Evolutionary conservation across 768 basidiomycete species (phyloP), one percentile per base, ranked within the genome.

Genomic region (Boletellus emodensis): DNA sequence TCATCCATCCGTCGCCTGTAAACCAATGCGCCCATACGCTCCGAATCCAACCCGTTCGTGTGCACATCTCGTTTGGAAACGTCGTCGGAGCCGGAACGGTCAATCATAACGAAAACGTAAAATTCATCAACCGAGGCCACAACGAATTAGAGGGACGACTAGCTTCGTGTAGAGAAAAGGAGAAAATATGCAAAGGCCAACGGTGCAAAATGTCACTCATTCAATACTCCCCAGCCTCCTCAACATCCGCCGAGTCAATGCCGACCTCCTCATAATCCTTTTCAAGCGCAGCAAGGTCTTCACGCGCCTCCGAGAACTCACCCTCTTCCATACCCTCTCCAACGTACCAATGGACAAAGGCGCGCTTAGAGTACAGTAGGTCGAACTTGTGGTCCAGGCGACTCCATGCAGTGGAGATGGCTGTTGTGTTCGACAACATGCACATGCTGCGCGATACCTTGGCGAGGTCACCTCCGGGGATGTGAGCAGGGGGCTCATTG

Each of bases 241-340:
- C 76, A 15, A 54, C 72, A 36, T 78, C 76, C 4, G 75, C 78
- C 37, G 77, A 77, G 62, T 74, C 73, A 26, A 72, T 75, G 46
- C 83, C 81, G 58, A 85, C 92, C 68, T 96, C 91, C 68, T 92
- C 90, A 61, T 93, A 94, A 59, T 93, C 92, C 71, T 93, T 96
- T 79, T 97, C 95, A 48, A 99, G 84, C n/a, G 95, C 95, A n/a
- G 95, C 96, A 51, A 99, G 85, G 69, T 99, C 95, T 75, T 99
- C 96, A 53, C 95, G 88, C 17, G 95, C 95, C 76, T 97, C 95
- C 17, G 92, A 94, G 76, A 98, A 97, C 75, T 99, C 95, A 68
- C 95, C 95, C 81, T 87, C 84, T 67, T 87, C 83, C 83, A 87
- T 87, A 65, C 85, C 83, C 68, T 87, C 84, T 53, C 85, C 83